Base-by-base conservation (phyloP, 176 grass and related monocot genomes). In the Metroxylon sagu region DNA sequence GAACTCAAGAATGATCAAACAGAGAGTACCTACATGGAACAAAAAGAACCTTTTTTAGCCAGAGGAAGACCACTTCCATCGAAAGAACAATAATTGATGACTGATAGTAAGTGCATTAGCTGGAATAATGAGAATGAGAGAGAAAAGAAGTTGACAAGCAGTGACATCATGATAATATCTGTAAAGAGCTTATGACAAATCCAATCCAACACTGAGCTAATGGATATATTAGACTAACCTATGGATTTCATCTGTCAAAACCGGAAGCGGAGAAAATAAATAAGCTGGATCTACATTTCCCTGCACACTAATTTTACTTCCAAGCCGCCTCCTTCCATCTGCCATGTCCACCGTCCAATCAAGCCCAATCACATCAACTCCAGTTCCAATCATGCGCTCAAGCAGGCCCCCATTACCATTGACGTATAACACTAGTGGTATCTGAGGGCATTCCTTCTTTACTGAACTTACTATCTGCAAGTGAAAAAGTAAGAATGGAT, bases 261-360 rank as follows among this genome's bases (percentile, higher is more conserved):
- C 78, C 73, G 83, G 35, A 58, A 85, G 73, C 30, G 87, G 81
- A 14, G 84, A 85, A 74, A 92, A 98, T 29, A 98, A 70, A 69
- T 65, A 90, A 58, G 87, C 84, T 57, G 87, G 87, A 50, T 98
- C 93, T 39, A 98, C 93, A 66, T 98, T 98, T 73, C 93, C 93
- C 67, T 98, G 93, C 62, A 98, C 85, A 73, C 79, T 61, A 57
- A 92, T 75, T 64, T 43, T 73, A 77, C 51, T 72, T 48, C 87
- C 81, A 73, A 98, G 76, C 0, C 93, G 80, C 62, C 84, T 88
- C 78, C 93, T 98, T 80, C 84, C 93, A 61, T 98, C 87, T 50
- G 84, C 70, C 87, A 98, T 98, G 60, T 98, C 87, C 76, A 98
- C 93, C 57, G 93, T 98, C 93, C 93, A 98, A 56, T 98, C 93